Evolutionary conservation across 2,329 filamentous ascomycete genomes (phyloP), one percentile per base, ranked within the genome.

Genomic region (Aspergillus sp.): DNA sequence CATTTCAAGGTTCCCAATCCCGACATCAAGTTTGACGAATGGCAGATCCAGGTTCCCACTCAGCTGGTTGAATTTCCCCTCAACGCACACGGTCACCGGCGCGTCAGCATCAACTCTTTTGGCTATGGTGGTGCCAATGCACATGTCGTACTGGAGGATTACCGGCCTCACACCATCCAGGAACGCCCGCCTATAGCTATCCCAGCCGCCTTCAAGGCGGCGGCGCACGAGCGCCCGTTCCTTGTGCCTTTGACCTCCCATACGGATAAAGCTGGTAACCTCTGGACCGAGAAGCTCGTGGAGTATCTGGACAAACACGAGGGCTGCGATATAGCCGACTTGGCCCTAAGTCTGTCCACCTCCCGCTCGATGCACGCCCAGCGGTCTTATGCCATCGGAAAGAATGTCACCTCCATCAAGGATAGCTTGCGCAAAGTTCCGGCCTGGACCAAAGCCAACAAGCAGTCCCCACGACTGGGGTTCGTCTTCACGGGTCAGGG

Each of bases 401-500:
- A 11, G 8, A 21, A 44, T 44, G 3, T 11, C 17, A 21, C 41
- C 41, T 19, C 41, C 17, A 44, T 44, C 41, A 17, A 19, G 8
- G 8, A 44, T 5, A 44, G 41, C 41, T 19, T 44, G 17, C 41
- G 17, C 11, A 30, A 36, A 13, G 11, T 30, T 4, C 49, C 49
- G n/a, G 17, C 27, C n/a, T 52, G 27, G 27, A 36, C 49, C 27
- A 30, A 52, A 27, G 17, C 27, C n/a, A 30, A n/a, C 19, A 44
- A 30, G n/a, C n/a, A 50, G 10, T 21, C 66, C 7, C 51, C 51
- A 15, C 51, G 51, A 3, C 19, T 54, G 36, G 61, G 57, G 11
- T 66, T 73, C 15, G 58, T 74, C 5, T 75, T 76, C 62, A 71
- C 70, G 0, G 74, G 74, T 5, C 71, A 74, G 44, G 71, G 73